A percentile compares a stretch with the other conserved stretches of the same genome.
Conservation (phyloP, 2,329 filamentous ascomycete genomes). For the Cordyceps sp. region DNA sequence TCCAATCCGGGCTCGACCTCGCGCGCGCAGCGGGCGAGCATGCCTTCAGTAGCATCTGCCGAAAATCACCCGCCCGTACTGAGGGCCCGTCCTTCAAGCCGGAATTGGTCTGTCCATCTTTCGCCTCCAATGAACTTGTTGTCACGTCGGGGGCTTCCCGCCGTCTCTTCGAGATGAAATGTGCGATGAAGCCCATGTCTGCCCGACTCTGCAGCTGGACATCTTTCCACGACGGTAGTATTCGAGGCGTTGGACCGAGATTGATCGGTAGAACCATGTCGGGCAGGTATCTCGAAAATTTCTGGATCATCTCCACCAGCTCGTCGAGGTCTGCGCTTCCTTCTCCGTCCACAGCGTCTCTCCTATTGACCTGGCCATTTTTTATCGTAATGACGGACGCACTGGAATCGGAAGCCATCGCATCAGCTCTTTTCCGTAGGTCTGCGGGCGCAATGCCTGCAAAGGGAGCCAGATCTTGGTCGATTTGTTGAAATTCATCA, state of each 20-base stretch:
- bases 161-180: slow-evolving; percentile 12
- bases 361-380: slow-evolving; percentile 38
- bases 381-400: slow-evolving; percentile 40
- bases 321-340: slow-evolving; percentile 21
- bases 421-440: slow-evolving; percentile 42
- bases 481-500: slow-evolving; percentile 69
- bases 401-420: slow-evolving; percentile 21
- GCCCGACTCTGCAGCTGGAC: slow-evolving; percentile 4
- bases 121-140: too few relatives aligned
- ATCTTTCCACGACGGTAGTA: slow-evolving; percentile 45
- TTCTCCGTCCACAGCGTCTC: slow-evolving; percentile 13
- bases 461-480: slow-evolving; percentile 58
- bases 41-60: slow-evolving; percentile 26
- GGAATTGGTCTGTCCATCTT: not conserved
- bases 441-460: slow-evolving; percentile 54
- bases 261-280: slow-evolving; percentile 81
- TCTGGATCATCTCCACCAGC: slow-evolving; percentile 49
- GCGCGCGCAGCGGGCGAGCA: slow-evolving; percentile 48
- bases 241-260: slow-evolving; percentile 28
- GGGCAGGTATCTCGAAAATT: slow-evolving; percentile 57
- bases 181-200: slow-evolving; percentile 11
- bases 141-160: slow-evolving; percentile 1
- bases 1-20: slow-evolving; percentile 42
- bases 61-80: slow-evolving; percentile 13
- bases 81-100: not conserved